These are phyloP conservation scores for Phyllosticta paracitricarpa DNA, from an alignment of 2,329 filamentous ascomycete genomes.

Conservation along the genomic window DNA sequence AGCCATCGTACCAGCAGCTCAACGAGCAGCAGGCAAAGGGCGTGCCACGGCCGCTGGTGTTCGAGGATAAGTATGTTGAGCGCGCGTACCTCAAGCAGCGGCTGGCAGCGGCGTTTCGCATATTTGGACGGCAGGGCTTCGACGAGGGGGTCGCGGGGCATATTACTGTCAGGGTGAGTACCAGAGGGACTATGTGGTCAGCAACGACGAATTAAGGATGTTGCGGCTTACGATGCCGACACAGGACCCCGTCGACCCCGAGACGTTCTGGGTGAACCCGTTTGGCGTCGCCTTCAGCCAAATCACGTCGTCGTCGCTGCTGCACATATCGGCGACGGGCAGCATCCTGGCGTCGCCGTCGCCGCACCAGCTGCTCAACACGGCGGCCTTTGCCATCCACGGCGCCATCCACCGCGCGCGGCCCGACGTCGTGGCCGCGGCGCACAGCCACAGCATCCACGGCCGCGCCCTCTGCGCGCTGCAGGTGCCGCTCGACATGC, in stretches of 20 bases:
- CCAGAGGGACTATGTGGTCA: background rate
- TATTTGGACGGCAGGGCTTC: constrained; percentile 30
- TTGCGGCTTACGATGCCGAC: background rate
- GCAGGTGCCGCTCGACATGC: constrained; percentile 49
- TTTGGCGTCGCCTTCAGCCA: constrained; percentile 53
- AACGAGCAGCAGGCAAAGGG: constrained; percentile 13
- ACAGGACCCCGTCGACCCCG: constrained; percentile 46
- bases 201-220: no score
- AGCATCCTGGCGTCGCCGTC: constrained; percentile 52
- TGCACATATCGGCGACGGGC: constrained; percentile 52
- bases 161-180: constrained; percentile 45
- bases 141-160: constrained; percentile 48
- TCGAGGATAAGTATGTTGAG: constrained; percentile 28
- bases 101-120: constrained; percentile 29
- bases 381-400: constrained; percentile 51
- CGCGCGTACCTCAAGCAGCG: constrained; percentile 28
- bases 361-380: constrained; percentile 24
- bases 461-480: constrained; percentile 54
- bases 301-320: constrained; percentile 56
- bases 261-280: constrained; percentile 58
- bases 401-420: constrained; percentile 49
- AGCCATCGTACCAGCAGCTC: constrained; percentile 6
- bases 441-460: constrained; percentile 49
- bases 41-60: constrained; percentile 25
- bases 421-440: constrained; percentile 49